Evolutionary conservation across 345 rosid species (phyloP).

Genomic region (Acer negundo): DNA sequence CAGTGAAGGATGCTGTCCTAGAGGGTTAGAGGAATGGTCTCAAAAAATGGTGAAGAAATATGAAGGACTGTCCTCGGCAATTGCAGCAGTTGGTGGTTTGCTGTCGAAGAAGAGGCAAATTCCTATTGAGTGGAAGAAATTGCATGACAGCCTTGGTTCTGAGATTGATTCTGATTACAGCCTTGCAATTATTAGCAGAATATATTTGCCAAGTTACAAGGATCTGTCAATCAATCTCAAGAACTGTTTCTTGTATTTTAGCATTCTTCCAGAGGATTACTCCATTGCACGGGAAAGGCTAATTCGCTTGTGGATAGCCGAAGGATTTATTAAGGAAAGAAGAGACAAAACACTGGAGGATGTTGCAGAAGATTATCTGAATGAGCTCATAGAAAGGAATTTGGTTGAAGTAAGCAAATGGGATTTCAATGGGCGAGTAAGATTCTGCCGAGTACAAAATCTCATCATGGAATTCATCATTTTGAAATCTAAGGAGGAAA

Average conservation of each 20-base stretch:
- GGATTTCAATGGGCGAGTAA: conserved; percentile 7
- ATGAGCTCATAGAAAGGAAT: conserved; percentile 20
- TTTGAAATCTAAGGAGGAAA: conserved; percentile 10
- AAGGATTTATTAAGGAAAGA: conserved; percentile 20
- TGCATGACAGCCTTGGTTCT: conserved; percentile 10
- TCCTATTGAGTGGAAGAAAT: conserved; percentile 14
- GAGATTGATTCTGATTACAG: background rate
- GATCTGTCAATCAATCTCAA: conserved; percentile 17
- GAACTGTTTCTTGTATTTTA: conserved; percentile 23
- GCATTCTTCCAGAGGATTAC: conserved; percentile 27
- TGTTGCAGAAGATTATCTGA: conserved; percentile 14
- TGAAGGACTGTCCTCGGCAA: conserved; percentile 22
- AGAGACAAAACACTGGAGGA: conserved; percentile 5
- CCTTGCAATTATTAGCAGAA: background rate
- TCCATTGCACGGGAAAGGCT: background rate
- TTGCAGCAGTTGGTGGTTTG: conserved; percentile 13
- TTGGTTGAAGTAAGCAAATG: conserved; percentile 9
- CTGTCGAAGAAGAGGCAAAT: background rate
- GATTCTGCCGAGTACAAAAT: conserved; percentile 16
- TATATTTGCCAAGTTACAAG: conserved; percentile 23
- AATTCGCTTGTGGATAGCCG: conserved; percentile 23
- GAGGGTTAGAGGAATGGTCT: conserved; percentile 6
- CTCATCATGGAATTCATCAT: conserved; percentile 18
- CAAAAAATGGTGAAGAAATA: conserved; percentile 16
- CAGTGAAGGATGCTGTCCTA: conserved; percentile 3